Evolutionary conservation across 2,329 filamentous ascomycete species (phyloP), one percentile per base, ranked within the genome.

Genomic region (Zasmidium angulare): DNA sequence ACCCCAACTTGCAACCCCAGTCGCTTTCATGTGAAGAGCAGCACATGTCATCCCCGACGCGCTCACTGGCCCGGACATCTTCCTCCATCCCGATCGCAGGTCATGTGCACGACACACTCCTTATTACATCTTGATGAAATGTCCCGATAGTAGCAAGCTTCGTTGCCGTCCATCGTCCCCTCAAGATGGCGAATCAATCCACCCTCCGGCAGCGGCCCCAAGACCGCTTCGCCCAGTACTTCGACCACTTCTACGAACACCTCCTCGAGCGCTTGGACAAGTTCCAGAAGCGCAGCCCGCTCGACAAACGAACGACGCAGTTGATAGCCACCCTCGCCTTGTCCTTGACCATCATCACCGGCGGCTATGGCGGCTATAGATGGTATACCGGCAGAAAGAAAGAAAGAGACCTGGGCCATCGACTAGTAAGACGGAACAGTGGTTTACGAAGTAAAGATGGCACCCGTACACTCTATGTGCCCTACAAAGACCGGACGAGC

Each of bases 381-480:
- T 90, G 89, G 84, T 93, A 90, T 84, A 87, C 83, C 71, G 85
- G 82, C 58, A 83, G 86, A 61, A 85, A 85, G 51, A 87, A 86
- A 64, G 93, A 98, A 76, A 87, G 86, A 66, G 92, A 95, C 68
- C 89, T 92, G 67, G 93, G 93, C 3, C 83, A 86, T 63, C 89
- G 90, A 65, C 82, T 99, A 55, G 80, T 98, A 63, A 86, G 95
- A 59, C 89, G 90, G 61, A 99, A 99, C 76, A 98, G 93, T 29
- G 96, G 92, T 70, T 81, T 98, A 63, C 86, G 90, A 76, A 91
- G 93, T 69, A 97, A 97, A 78, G 95, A 98, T 80, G 95, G 95
- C 52, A 93, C 91, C 51, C 84, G 95, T 56, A 96, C 92, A 14
- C 95, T 99, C 59, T 98, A 95, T 72, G 95, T 99, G 24, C 93